Percentiles rank a stretch among this genome's conserved stretches.
Conservation (phyloP, 1,139 yeast genomes). For the Casaregolazyma suthepensis region DNA sequence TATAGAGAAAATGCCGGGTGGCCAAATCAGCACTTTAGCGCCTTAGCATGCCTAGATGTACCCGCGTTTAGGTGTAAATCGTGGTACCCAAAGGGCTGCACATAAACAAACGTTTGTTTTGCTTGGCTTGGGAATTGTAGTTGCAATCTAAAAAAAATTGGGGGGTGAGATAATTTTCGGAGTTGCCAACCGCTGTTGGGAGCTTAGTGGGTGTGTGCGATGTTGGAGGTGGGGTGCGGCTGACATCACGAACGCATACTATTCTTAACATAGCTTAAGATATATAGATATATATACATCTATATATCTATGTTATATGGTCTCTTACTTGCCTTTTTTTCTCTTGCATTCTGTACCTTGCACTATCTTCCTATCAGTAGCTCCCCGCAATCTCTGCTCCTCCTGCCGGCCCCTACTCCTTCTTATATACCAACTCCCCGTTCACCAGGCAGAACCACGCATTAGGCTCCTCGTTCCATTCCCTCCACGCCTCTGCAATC, state of each 20-base stretch:
- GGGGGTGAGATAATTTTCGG: slow-evolving; percentile 5
- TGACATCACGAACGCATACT: too few species aligned
- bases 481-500: slow-evolving; percentile 19
- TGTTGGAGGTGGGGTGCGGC: background rate
- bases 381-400: too few species aligned
- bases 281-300: too few species aligned
- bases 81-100: background rate
- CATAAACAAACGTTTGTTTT: background rate
- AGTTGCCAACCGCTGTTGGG: slow-evolving; percentile 1
- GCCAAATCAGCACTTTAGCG: slow-evolving; percentile 5
- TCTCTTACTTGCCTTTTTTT: too few species aligned
- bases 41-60: slow-evolving; percentile 3
- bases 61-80: slow-evolving; percentile 5
- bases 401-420: slow-evolving; percentile 6
- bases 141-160: slow-evolving; percentile 1
- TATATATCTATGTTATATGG: too few species aligned
- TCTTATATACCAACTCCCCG: slow-evolving; percentile 21
- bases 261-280: too few species aligned
- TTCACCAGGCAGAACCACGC: slow-evolving; percentile 19
- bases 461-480: slow-evolving; percentile 19
- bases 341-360: too few species aligned
- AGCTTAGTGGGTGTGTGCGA: background rate
- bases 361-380: too few species aligned
- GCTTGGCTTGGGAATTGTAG: background rate
- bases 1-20: slow-evolving; percentile 6